Percentiles rank a stretch among this genome's conserved stretches.
Evolutionary conservation across 2,329 filamentous ascomycete species (phyloP).

Genomic region (Trichoderma lentiforme): DNA sequence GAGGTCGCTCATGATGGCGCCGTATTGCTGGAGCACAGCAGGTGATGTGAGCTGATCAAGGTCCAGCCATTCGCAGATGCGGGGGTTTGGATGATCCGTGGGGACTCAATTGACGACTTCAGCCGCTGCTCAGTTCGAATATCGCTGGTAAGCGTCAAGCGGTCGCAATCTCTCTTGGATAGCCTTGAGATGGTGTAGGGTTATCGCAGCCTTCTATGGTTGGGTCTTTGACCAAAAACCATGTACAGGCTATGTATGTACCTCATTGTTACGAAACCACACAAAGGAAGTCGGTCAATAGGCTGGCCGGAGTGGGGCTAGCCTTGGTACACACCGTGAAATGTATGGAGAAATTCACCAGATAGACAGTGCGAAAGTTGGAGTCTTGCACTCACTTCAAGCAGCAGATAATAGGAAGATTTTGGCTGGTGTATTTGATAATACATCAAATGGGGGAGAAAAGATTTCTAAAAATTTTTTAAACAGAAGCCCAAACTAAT

Average conservation of each 20-base stretch:
- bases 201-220: not conserved
- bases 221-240: not conserved
- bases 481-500: not conserved
- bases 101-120: not conserved
- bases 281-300: not conserved
- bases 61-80: slow-evolving; percentile 17
- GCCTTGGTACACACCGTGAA: not conserved
- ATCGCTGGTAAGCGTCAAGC: not conserved
- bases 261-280: not conserved
- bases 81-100: slow-evolving; percentile 4
- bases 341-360: not conserved
- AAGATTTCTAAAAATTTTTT: not conserved
- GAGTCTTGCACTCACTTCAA: not conserved
- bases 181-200: not conserved
- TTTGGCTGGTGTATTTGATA: not conserved
- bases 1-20: slow-evolving; percentile 67
- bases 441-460: not conserved
- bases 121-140: not conserved
- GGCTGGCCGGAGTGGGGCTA: not conserved
- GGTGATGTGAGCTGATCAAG: slow-evolving; percentile 6
- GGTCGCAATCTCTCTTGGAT: not conserved
- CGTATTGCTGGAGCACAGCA: slow-evolving; percentile 6
- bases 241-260: not conserved
- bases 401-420: not conserved
- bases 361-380: not conserved